Conservation (phyloP, 805 yeast species). For the Grigorovia yakushimaensis region DNA sequence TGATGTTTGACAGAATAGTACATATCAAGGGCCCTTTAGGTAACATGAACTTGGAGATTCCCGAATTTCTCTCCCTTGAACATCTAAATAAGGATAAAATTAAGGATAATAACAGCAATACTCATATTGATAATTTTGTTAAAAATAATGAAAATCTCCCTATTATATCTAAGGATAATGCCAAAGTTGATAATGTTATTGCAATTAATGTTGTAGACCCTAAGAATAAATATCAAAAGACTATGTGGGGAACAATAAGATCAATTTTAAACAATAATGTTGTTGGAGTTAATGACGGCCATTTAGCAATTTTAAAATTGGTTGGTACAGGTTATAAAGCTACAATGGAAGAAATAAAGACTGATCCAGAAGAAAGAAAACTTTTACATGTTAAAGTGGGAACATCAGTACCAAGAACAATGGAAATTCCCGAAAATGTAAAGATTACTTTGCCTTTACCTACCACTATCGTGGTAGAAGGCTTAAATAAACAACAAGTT, state of each 20-base stretch:
- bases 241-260: conserved; percentile 94
- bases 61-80: conserved; percentile 40
- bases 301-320: conserved; percentile 72
- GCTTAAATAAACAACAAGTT: conserved; percentile 79
- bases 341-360: conserved; percentile 41
- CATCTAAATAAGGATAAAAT: background rate
- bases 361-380: background rate
- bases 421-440: conserved; percentile 68
- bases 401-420: conserved; percentile 68
- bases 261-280: conserved; percentile 67
- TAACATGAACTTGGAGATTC: conserved; percentile 48
- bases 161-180: background rate
- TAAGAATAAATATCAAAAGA: conserved; percentile 53
- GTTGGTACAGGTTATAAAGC: conserved; percentile 98
- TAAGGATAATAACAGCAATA: background rate
- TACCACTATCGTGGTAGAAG: conserved; percentile 76
- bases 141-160: background rate
- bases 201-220: conserved; percentile 36
- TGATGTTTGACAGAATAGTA: conserved; percentile 48
- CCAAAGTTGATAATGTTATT: background rate
- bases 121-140: background rate
- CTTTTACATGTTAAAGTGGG: conserved; percentile 65
- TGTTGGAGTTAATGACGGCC: conserved; percentile 89
- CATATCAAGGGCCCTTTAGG: conserved; percentile 76
- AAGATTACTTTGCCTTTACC: conserved; percentile 74